phyloP scores from a whole-genome alignment of 2,329 filamentous ascomycete genomes.

The Aplosporella prunicola region DNA sequence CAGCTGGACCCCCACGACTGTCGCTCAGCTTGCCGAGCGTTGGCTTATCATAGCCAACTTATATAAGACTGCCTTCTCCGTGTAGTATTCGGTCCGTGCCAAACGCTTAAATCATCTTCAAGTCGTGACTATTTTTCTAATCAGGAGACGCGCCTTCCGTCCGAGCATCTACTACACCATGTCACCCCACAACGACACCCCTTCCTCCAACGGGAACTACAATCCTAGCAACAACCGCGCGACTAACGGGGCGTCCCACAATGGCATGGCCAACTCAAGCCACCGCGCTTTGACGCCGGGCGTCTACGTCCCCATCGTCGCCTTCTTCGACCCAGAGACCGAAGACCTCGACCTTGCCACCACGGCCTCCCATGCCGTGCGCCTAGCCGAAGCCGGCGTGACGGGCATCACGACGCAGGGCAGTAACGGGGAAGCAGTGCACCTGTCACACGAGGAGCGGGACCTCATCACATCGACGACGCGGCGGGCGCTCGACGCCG shows the following conservation, averaged over 20 bases:
- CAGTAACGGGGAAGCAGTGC: conserved; percentile 75
- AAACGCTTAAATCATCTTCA: too few species aligned
- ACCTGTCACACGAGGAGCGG: conserved; percentile 62
- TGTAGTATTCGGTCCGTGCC: too few species aligned
- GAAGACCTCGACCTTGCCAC: conserved; percentile 35
- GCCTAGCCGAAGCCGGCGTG: conserved; percentile 63
- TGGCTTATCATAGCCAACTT: too few species aligned
- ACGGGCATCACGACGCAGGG: conserved; percentile 68
- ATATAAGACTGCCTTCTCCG: too few species aligned
- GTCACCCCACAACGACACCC: conserved; percentile 12
- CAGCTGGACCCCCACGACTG: too few species aligned
- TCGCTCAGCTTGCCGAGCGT: too few species aligned
- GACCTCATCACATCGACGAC: conserved; percentile 59
- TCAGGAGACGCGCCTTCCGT: neutral
- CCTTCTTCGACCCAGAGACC: conserved; percentile 33
- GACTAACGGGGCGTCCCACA: too few species aligned
- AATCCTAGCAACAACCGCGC: conserved; percentile 3
- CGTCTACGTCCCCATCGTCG: conserved; percentile 37
- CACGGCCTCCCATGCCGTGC: conserved; percentile 44
- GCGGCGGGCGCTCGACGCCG: conserved; percentile 56
- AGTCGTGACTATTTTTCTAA: too few species aligned
- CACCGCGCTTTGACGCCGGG: conserved; percentile 29
- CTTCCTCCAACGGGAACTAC: conserved; percentile 11
- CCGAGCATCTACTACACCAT: conserved; percentile 2
- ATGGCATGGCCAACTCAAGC: too few species aligned